Evolutionary conservation across 2,329 filamentous ascomycete species (phyloP), one percentile per base, ranked within the genome.

Genomic region (Blumeria graminis): DNA sequence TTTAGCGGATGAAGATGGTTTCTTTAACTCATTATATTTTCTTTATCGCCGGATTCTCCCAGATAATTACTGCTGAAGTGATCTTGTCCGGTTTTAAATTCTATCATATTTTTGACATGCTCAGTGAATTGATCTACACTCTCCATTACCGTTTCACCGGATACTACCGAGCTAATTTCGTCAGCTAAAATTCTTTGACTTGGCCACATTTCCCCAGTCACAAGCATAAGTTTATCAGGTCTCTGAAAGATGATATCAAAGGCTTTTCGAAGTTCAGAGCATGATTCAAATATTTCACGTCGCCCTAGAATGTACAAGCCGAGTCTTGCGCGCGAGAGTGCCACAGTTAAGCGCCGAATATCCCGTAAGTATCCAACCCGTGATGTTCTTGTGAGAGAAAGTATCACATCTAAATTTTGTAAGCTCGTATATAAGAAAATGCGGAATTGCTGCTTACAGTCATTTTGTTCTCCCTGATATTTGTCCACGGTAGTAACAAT

Each of bases 381-480:
- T 56, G 82, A 84, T 11, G 93, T 96, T 59, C 92, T 80, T 13
- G 88, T 92, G 51, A 98, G 77, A 5, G 89, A 95, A 57, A 98
- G 78, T 63, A 98, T 94, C 62, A 98, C 80, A 65, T 95, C 86
- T 92, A 46, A 39, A 36, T 35, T 16, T 6, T 34, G 45, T 64
- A 61, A 64, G 58, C 34, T 52, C 18, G 9, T 3, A 32, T 18
- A 14, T 39, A 14, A 56, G 18, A n/a, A n/a, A 5, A 13, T 8
- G 28, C 14, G 22, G 18, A 16, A 28, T 51, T 11, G 36, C 16
- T 57, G 79, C 84, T 75, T 75, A 92, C 86, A 96, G 66, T 98
- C 92, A 69, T 98, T 98, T 70, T 98, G 92, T 73, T 98, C 92
- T 67, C 92, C 93, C 71, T 98, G 92, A 65, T 96, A 98, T 68